Conservation (phyloP, 1,284 basidiomycete species). For the Calocybe gambosa region DNA sequence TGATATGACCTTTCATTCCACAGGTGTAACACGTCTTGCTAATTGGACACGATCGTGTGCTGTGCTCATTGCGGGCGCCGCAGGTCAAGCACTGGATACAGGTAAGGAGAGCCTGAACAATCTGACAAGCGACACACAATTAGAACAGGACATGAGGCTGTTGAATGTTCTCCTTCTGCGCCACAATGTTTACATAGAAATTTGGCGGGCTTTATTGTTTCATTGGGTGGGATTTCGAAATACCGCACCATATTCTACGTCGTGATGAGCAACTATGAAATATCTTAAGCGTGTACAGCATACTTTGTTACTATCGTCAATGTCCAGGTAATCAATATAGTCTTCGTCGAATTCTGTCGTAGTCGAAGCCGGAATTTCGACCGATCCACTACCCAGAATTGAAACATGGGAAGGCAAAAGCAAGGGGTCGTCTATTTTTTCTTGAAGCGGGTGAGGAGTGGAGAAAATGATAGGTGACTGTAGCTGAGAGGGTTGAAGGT, state of each 20-base stretch:
- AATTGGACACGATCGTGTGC: constrained; percentile 78
- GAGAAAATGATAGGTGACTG: constrained; percentile 16
- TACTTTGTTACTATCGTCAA: constrained; percentile 54
- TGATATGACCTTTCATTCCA: constrained; percentile 83
- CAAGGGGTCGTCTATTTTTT: constrained; percentile 25
- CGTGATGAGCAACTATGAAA: constrained; percentile 2
- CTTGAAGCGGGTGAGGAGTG: constrained; percentile 6
- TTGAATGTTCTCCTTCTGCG: constrained; percentile 60
- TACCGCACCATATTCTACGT: constrained; percentile 49
- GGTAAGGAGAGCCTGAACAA: constrained; percentile 1
- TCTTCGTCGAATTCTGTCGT: constrained; percentile 40
- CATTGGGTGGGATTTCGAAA: constrained; percentile 46
- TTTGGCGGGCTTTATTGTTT: constrained; percentile 31
- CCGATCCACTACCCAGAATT: constrained; percentile 39
- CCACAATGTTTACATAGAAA: constrained; percentile 70
- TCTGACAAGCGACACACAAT: constrained; percentile 44
- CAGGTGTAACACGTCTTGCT: constrained; percentile 83
- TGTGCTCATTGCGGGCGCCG: constrained; percentile 81
- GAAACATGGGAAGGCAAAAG: constrained; percentile 63
- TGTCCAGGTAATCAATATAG: constrained; percentile 71
- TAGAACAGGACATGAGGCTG: constrained; percentile 55
- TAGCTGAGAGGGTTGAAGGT: constrained; percentile 34
- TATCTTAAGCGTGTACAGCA: constrained; percentile 9
- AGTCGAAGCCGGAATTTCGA: constrained; percentile 40
- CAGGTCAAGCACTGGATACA: constrained; percentile 75